Evolutionary conservation across 2,329 filamentous ascomycete genomes (phyloP).

Genomic region (Waltergamsia citrina): DNA sequence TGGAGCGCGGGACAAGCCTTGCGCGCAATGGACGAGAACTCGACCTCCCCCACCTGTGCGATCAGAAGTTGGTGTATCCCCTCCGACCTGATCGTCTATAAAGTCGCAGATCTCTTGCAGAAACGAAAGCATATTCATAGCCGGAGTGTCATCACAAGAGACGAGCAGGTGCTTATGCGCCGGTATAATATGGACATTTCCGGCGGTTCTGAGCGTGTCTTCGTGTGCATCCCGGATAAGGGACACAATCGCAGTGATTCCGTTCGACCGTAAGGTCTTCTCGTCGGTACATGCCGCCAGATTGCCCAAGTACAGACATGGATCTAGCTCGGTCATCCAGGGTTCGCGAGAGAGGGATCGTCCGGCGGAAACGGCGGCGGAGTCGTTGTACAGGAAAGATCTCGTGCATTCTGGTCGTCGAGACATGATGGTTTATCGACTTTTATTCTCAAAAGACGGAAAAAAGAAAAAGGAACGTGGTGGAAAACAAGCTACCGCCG

Average conservation of each 20-base stretch:
- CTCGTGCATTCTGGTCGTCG: too few relatives aligned
- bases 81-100: conserved; percentile 9
- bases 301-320: too few relatives aligned
- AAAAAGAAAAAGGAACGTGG: too few relatives aligned
- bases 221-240: conserved; percentile 9
- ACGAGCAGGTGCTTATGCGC: conserved; percentile 12
- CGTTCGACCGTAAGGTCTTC: conserved; percentile 1
- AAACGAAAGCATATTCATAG: conserved; percentile 12
- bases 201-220: conserved; percentile 8
- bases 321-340: too few relatives aligned
- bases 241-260: conserved; percentile 15
- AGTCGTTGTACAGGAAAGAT: too few relatives aligned
- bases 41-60: neutral
- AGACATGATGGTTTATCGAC: too few relatives aligned
- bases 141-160: conserved; percentile 12
- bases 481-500: too few relatives aligned
- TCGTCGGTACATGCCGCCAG: neutral
- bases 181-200: conserved; percentile 11
- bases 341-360: too few relatives aligned
- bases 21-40: conserved; percentile 23
- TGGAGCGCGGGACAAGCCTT: conserved; percentile 20
- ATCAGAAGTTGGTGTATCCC: too few relatives aligned
- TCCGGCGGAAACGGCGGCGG: too few relatives aligned
- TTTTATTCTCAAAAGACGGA: too few relatives aligned
- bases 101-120: conserved; percentile 15